These are phyloP conservation scores for Castanospermum australe DNA, from an alignment of 306 rosid genomes.

Conservation along the genomic window DNA sequence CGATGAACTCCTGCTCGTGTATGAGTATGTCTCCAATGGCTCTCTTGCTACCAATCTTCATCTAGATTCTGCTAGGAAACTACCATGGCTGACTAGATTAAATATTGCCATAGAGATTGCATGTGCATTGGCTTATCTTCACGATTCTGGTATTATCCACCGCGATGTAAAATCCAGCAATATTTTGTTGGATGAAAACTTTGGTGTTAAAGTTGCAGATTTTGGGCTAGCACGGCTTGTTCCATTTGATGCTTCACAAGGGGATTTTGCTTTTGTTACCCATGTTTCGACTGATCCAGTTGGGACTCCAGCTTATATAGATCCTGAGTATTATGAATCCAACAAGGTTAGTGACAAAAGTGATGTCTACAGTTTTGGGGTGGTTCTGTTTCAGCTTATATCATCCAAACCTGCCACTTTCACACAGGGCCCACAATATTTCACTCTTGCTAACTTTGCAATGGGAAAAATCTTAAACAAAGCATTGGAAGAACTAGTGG, in stretches of 20 bases:
- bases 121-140: constrained; percentile 49
- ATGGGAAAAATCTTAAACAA: constrained; percentile 42
- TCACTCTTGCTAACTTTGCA: constrained; percentile 23
- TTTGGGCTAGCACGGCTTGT: constrained; percentile 55
- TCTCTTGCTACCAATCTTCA: constrained; percentile 54
- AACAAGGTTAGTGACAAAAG: constrained; percentile 50
- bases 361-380: too few species aligned
- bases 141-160: constrained; percentile 52
- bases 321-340: constrained; percentile 50
- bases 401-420: constrained; percentile 35
- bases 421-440: too few species aligned
- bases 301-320: constrained; percentile 26
- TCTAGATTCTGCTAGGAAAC: too few species aligned
- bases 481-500: constrained; percentile 39
- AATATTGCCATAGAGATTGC: constrained; percentile 53
- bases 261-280: too few species aligned
- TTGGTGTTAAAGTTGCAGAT: constrained; percentile 52
- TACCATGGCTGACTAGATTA: constrained; percentile 42
- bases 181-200: constrained; percentile 46
- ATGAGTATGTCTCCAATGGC: constrained; percentile 50
- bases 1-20: constrained; percentile 55
- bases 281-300: not conserved
- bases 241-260: constrained; percentile 3
- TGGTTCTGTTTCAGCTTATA: constrained; percentile 48
- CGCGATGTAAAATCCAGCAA: constrained; percentile 52